Conservation (phyloP, 108 stramenopile genomes). For the Thalassiosira profunda region DNA sequence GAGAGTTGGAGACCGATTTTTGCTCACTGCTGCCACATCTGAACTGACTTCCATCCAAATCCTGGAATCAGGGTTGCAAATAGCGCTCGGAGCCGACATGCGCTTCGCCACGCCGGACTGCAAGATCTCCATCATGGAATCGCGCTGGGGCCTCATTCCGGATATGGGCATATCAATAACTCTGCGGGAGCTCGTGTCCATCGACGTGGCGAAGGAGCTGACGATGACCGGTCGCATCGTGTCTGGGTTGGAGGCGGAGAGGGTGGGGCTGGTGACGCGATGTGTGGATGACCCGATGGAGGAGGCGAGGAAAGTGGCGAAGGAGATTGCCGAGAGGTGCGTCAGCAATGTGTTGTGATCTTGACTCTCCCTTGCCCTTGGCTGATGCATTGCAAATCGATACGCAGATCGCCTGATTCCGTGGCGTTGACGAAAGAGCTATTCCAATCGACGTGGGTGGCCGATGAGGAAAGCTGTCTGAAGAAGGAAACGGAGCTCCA, state of each 20-base stretch:
- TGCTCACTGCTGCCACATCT: too few relatives aligned
- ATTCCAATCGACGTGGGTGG: conserved; percentile 82
- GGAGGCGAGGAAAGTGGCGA: conserved; percentile 74
- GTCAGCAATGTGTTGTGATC: too few relatives aligned
- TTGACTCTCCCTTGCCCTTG: too few relatives aligned
- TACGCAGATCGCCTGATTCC: conserved; percentile 78
- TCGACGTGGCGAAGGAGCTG: conserved; percentile 90
- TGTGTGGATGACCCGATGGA: conserved; percentile 78
- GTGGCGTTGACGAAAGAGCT: conserved; percentile 80
- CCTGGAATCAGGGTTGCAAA: conserved; percentile 87
- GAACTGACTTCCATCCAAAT: neutral
- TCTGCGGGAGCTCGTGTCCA: conserved; percentile 74
- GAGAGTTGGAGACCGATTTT: too few relatives aligned
- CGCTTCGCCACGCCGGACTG: conserved; percentile 83
- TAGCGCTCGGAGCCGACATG: conserved; percentile 91
- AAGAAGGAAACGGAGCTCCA: conserved; percentile 78
- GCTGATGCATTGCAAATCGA: too few relatives aligned
- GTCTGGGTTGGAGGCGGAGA: conserved; percentile 66
- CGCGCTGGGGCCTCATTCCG: conserved; percentile 92
- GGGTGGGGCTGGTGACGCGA: conserved; percentile 78
- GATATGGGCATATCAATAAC: conserved; percentile 88
- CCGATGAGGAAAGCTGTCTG: conserved; percentile 65
- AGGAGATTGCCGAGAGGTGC: conserved; percentile 60
- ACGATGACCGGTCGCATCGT: conserved; percentile 89
- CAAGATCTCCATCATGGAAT: conserved; percentile 90